Percentiles rank a stretch among this genome's conserved stretches.
Evolutionary conservation across 371 early-diverging fungal species (phyloP).

Genomic region (Parasitella parasitica): DNA sequence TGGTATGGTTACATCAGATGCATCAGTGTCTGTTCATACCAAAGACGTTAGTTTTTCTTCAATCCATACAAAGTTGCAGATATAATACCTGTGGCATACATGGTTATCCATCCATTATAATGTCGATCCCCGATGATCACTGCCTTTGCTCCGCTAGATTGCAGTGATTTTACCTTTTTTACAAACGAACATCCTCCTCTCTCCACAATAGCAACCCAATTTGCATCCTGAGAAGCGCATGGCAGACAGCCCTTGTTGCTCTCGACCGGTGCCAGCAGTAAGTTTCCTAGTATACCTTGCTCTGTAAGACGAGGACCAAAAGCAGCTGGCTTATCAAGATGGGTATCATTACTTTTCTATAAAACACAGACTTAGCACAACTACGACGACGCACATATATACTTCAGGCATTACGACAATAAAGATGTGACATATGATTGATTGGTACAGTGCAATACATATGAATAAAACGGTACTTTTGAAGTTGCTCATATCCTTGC

Average conservation of each 20-base stretch:
- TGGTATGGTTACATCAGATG: slow-evolving; percentile 74
- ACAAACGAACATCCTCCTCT: slow-evolving; percentile 88
- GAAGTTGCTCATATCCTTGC: not conserved
- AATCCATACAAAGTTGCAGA: too few species aligned
- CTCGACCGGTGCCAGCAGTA: not conserved
- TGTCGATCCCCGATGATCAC: slow-evolving; percentile 90
- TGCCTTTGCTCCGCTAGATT: slow-evolving; percentile 80
- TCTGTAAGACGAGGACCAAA: slow-evolving; percentile 9
- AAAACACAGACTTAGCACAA: not conserved
- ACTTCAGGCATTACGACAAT: not conserved
- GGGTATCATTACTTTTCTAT: slow-evolving; percentile 14
- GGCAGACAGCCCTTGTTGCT: not conserved
- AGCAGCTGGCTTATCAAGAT: slow-evolving; percentile 13
- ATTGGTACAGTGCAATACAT: not conserved
- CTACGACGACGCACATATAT: not conserved
- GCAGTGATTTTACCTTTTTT: slow-evolving; percentile 88
- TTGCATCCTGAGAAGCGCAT: slow-evolving; percentile 5
- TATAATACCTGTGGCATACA: slow-evolving; percentile 91
- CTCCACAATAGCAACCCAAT: slow-evolving; percentile 85
- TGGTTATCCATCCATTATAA: slow-evolving; percentile 76
- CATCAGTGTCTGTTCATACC: slow-evolving; percentile 50
- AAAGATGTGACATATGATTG: not conserved
- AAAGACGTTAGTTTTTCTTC: too few species aligned
- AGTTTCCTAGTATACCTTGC: slow-evolving; percentile 4
- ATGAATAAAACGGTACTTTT: not conserved